phyloP scores from a whole-genome alignment of 176 grass and related monocot species.

The Hordeum vulgare region DNA sequence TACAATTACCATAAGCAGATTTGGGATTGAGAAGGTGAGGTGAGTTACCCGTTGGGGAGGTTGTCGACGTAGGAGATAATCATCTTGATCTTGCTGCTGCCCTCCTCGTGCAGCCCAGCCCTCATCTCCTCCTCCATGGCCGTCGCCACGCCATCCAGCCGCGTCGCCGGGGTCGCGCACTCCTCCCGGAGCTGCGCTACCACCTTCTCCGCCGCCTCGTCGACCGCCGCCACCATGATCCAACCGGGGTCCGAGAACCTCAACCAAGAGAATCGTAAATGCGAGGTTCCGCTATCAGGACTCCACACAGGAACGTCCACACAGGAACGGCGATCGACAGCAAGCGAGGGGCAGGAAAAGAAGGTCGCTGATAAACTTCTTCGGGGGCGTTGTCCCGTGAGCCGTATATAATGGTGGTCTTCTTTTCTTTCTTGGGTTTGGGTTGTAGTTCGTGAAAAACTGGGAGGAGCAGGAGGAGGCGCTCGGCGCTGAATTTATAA shows the following conservation, averaged over 20 bases:
- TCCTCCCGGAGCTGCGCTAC: slow-evolving; percentile 36
- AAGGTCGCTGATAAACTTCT: not conserved
- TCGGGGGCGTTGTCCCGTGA: not conserved
- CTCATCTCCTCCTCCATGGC: slow-evolving; percentile 52
- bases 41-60: slow-evolving; percentile 68
- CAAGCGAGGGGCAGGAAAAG: not conserved
- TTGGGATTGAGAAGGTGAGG: too few species aligned
- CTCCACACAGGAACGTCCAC: not conserved
- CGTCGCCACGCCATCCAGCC: slow-evolving; percentile 30
- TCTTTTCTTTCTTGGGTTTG: not conserved
- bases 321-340: not conserved
- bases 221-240: slow-evolving; percentile 9
- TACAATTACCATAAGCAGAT: too few species aligned
- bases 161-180: slow-evolving; percentile 41
- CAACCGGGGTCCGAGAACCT: not conserved
- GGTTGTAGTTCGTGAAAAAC: not conserved
- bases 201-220: slow-evolving; percentile 16
- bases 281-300: not conserved
- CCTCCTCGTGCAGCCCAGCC: slow-evolving; percentile 42
- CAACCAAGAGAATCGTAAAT: not conserved
- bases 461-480: not conserved
- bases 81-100: slow-evolving; percentile 81
- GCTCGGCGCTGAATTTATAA: not conserved
- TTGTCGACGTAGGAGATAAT: slow-evolving; percentile 74
- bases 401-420: not conserved